Evolutionary conservation across 345 rosid genomes (phyloP).

Genomic region (Lepidium didymum): DNA sequence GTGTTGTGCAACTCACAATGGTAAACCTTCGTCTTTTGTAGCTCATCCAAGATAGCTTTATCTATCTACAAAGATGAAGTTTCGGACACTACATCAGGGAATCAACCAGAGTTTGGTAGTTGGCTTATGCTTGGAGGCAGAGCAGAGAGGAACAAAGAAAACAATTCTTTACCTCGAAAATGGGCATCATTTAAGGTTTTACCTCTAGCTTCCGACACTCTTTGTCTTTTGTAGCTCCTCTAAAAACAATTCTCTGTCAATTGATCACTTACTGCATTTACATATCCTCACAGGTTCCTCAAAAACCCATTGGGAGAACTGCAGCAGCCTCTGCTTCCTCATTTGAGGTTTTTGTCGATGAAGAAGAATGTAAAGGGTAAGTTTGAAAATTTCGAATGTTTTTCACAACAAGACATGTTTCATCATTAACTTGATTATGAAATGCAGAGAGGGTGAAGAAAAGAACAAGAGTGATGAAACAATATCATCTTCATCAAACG

Average conservation of each 20-base stretch:
- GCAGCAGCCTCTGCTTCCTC: conserved; percentile 36
- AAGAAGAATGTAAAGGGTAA: conserved; percentile 64
- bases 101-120: conserved; percentile 35
- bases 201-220: neutral
- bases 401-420: neutral
- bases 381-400: conserved; percentile 9
- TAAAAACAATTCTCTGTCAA: neutral
- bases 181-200: conserved; percentile 79
- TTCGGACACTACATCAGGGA: conserved; percentile 24
- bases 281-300: conserved; percentile 50
- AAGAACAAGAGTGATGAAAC: conserved; percentile 21
- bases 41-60: conserved; percentile 45
- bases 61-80: conserved; percentile 54
- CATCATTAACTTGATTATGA: neutral
- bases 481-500: conserved; percentile 18
- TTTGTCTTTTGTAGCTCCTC: no score
- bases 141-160: conserved; percentile 93
- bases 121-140: conserved; percentile 67
- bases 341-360: conserved; percentile 80
- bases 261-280: conserved; percentile 1
- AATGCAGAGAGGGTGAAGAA: conserved; percentile 9
- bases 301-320: conserved; percentile 38
- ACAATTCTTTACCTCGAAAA: conserved; percentile 59
- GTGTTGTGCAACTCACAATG: neutral
- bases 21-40: conserved; percentile 8